Evolutionary conservation across 2,329 filamentous ascomycete species (phyloP), one percentile per base, ranked within the genome.

Genomic region (Cadophora gregata): DNA sequence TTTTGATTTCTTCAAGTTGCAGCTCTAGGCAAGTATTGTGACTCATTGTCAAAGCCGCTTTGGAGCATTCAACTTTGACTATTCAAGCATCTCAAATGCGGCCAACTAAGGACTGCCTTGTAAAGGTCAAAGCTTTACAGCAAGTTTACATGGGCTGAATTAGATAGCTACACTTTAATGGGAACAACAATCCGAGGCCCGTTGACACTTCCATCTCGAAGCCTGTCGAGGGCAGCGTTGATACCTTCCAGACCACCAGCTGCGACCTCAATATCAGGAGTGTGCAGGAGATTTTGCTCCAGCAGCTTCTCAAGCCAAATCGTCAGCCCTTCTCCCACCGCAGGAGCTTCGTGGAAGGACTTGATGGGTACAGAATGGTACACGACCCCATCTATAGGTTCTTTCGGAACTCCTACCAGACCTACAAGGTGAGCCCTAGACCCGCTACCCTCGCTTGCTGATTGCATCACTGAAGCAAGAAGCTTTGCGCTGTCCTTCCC

Each of bases 301-400:
- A 93, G 77, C n/a, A 93, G 77, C 27, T 81, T 79, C 75, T 93
- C 90, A 29, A 93, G 79, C 91, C 91, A 93, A 1, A 80, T 75
- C 14, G 87, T 87, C 63, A 93, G 75, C 0, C 81, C 82, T 69
- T 88, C 84, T 0, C 91, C 91, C 0, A 93, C 81, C 1, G 81
- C 81, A 0, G 87, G 84, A 0, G 88, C 83, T 66, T 90, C 87
- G 74, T 94, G 91, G 73, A 92, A 93, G 4, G 92, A 74, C 77
- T 93, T 93, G 68, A 94, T 91, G 0, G 91, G 91, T 0, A 93
- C 88, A 0, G 73, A 71, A 62, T 76, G 74, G 58, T 74, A 75
- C 8, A 69, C 67, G 12, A 76, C 66, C 14, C 71, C 73, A 19
- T 67, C 27, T 10, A 58, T 69, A 10, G 64, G 56, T 36, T 70